Percentiles rank a stretch among this genome's conserved stretches.
Conservation (phyloP, 495 filamentous ascomycete species). For the Tricharina praecox region DNA sequence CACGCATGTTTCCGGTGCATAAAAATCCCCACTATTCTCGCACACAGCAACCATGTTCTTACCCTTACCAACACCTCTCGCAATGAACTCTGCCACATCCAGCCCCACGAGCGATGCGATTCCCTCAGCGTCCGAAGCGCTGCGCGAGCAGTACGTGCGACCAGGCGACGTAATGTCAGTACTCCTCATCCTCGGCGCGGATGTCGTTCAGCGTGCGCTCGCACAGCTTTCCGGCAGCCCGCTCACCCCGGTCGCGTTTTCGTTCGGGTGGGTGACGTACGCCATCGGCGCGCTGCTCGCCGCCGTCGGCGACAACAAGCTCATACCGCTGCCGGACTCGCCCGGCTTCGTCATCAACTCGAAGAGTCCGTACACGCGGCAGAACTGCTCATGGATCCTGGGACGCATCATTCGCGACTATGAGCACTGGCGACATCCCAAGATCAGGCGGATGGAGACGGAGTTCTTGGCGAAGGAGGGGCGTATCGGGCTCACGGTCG, state of each 20-base stretch:
- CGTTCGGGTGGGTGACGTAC: conserved; percentile 31
- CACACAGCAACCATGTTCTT: too few relatives aligned
- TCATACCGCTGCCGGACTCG: conserved; percentile 31
- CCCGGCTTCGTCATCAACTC: conserved; percentile 32
- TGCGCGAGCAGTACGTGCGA: conserved; percentile 27
- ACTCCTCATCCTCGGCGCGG: conserved; percentile 36
- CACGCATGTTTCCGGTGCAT: too few relatives aligned
- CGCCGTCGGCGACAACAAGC: conserved; percentile 32
- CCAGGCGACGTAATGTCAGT: conserved; percentile 31
- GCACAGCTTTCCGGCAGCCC: conserved; percentile 30
- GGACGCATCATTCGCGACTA: conserved; percentile 36
- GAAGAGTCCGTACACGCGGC: conserved; percentile 29
- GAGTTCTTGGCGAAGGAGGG: background rate
- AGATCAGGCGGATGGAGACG: background rate
- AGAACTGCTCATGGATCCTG: conserved; percentile 35
- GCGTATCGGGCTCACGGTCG: conserved; percentile 10
- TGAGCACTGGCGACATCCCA: conserved; percentile 18
- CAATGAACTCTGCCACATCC: too few relatives aligned
- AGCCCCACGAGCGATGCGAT: too few relatives aligned
- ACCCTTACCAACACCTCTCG: too few relatives aligned
- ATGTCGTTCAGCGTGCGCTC: conserved; percentile 34
- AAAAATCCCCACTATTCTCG: too few relatives aligned
- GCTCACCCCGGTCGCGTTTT: conserved; percentile 37
- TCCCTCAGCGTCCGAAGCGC: too few relatives aligned
- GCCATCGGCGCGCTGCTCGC: conserved; percentile 15